Evolutionary conservation across 768 basidiomycete genomes (phyloP).

Genomic region (Royoungia palumana): DNA sequence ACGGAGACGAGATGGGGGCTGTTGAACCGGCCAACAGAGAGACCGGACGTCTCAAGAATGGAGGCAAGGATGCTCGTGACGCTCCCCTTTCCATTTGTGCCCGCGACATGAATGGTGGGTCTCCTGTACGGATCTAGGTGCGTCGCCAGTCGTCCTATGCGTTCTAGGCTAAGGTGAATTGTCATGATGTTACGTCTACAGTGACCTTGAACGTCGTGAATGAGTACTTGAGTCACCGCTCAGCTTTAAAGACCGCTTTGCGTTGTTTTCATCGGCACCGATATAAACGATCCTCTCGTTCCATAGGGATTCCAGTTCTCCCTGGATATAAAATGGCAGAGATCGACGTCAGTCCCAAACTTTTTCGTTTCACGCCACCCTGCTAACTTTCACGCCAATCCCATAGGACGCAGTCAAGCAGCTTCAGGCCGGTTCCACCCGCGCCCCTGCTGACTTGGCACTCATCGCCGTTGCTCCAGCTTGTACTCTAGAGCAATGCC

Average conservation of each 20-base stretch:
- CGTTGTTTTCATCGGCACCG: no score
- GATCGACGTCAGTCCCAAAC: conserved; percentile 13
- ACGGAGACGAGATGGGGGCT: conserved; percentile 84
- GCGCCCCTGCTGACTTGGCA: conserved; percentile 16
- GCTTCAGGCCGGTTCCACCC: conserved; percentile 22
- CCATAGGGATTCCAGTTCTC: not conserved
- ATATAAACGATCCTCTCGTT: not conserved
- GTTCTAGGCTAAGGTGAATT: conserved; percentile 65
- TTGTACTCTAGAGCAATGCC: conserved; percentile 19
- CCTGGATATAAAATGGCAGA: conserved; percentile 16
- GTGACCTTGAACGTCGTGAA: no score
- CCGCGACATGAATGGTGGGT: conserved; percentile 87
- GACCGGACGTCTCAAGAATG: conserved; percentile 54
- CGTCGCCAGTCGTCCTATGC: conserved; percentile 50
- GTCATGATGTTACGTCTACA: conserved; percentile 42
- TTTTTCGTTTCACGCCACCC: not conserved
- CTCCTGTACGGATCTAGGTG: conserved; percentile 61
- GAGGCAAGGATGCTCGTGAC: conserved; percentile 81
- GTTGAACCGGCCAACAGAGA: conserved; percentile 81
- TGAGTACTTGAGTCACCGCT: no score
- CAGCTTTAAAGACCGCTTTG: no score
- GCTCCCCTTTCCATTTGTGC: conserved; percentile 97
- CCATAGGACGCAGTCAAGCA: conserved; percentile 18
- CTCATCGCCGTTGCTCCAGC: conserved; percentile 17
- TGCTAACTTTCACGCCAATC: not conserved